Evolutionary conservation across 345 rosid genomes (phyloP), one percentile per base, ranked within the genome.

Genomic region (Salix udensis): DNA sequence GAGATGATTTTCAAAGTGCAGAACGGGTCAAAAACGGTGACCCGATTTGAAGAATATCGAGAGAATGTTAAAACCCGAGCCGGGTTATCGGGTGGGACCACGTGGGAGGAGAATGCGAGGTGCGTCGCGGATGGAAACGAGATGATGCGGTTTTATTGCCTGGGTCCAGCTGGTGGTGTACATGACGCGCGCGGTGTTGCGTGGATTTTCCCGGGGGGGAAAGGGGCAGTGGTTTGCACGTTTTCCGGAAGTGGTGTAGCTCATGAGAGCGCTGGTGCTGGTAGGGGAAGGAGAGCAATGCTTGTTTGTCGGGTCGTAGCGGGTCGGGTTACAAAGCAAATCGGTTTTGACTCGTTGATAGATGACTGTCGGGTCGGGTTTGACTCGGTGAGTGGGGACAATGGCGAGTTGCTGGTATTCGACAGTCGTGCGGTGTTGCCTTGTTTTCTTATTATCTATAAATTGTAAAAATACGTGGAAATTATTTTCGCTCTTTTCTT

Each of bases 71-170:
- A 91, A 80, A 74, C 80, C 7, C 86, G 89, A 2, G 87, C 93
- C 61, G 86, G 79, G 14, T 85, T 85, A 18, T 42, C 76, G 11
- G 80, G 79, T 5, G 75, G 68, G 19, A 31, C 65, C 40, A 65
- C 88, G 55, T 80, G 88, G 85, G 96, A 89, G 78, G 97, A 89
- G 78, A 88, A 88, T 66, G 94, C 91, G 15, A 82, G 99, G 84
- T 93, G 96, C 76, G 83, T 85, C 2, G 98, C 99, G 5, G 99
- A 96, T 48, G 99, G 99, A 31, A 96, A 96, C 79, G 99, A 96
- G 87, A 89, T 93, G 62, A 96, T 96, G 99, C 88, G 98, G 83
- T 96, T 96, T 78, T 88, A 89, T 28, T 90, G 92, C 76, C 74
- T 89, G 69, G 99, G 99, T 3, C 89, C 97, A n/a, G 85, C 90